A percentile compares a stretch with the other conserved stretches of the same genome.
Conservation (phyloP, 495 filamentous ascomycete species). For the Daldinia vernicosa region DNA sequence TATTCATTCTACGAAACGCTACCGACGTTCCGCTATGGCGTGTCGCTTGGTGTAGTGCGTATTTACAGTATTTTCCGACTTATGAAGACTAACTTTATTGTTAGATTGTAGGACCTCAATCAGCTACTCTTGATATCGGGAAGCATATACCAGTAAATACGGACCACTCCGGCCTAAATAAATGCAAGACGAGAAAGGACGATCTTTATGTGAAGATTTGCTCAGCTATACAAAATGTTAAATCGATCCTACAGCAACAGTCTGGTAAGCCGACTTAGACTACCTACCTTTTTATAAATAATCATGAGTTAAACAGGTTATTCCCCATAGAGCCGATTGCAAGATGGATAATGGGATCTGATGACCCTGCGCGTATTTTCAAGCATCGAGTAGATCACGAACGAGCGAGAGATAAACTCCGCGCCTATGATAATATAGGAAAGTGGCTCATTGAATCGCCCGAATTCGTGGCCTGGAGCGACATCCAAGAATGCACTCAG, state of each 20-base stretch:
- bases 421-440: neutral
- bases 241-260: neutral
- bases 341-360: neutral
- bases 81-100: neutral
- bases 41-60: neutral
- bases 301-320: neutral
- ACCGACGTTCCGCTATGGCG: neutral
- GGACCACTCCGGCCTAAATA: neutral
- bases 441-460: slow-evolving; percentile 7
- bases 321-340: neutral
- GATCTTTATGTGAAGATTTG: neutral
- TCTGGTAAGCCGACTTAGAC: neutral
- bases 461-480: neutral
- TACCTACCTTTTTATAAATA: neutral
- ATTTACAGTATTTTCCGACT: neutral
- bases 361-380: neutral
- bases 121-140: neutral
- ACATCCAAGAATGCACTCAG: neutral
- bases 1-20: neutral
- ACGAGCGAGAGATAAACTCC: slow-evolving; percentile 2
- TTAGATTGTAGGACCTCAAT: neutral
- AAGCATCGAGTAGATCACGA: neutral
- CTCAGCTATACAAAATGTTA: neutral
- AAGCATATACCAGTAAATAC: neutral
- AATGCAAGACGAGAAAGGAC: neutral